A percentile compares a stretch with the other conserved stretches of the same genome.
These are phyloP conservation scores for Pulveroboletus sp. DNA, from an alignment of 768 basidiomycete species.

Conservation along the genomic window DNA sequence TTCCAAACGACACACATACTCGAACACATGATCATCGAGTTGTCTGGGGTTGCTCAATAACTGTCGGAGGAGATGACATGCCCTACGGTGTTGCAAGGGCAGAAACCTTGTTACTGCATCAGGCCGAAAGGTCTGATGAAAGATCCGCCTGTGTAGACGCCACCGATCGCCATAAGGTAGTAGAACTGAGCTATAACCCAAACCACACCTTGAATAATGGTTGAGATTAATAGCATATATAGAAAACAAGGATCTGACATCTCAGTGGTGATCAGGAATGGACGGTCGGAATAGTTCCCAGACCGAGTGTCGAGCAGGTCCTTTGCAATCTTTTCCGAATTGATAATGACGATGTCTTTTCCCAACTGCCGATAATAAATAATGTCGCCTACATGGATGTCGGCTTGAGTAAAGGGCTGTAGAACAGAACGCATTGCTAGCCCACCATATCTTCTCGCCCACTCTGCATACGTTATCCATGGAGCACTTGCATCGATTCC, in stretches of 20 bases:
- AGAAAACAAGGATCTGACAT: not conserved
- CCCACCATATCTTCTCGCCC: conserved; percentile 7
- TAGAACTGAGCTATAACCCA: conserved; percentile 11
- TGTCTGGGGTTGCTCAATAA: conserved; percentile 32
- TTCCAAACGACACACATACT: conserved; percentile 16
- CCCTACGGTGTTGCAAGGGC: conserved; percentile 24
- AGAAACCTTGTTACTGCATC: conserved; percentile 19
- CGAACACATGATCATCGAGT: conserved; percentile 29
- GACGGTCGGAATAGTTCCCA: conserved; percentile 9
- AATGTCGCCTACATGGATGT: conserved; percentile 1
- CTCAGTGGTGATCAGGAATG: not conserved
- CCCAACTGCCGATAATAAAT: conserved; percentile 3
- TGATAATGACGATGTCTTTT: conserved; percentile 9
- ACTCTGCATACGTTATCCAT: conserved; percentile 7
- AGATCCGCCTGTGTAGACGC: conserved; percentile 21
- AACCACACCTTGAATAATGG: conserved; percentile 7
- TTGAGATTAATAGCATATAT: not conserved
- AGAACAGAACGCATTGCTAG: not conserved
- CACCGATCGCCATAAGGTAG: conserved; percentile 22
- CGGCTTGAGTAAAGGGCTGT: not conserved
- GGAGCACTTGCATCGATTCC: not conserved
- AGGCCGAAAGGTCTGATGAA: conserved; percentile 15
- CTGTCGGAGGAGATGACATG: conserved; percentile 28
- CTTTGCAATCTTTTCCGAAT: conserved; percentile 4
- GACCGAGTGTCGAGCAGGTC: conserved; percentile 9